A percentile compares a stretch with the other conserved stretches of the same genome.
These are phyloP conservation scores for Colletotrichum truncatum DNA, from an alignment of 2,329 filamentous ascomycete species.

Conservation along the genomic window DNA sequence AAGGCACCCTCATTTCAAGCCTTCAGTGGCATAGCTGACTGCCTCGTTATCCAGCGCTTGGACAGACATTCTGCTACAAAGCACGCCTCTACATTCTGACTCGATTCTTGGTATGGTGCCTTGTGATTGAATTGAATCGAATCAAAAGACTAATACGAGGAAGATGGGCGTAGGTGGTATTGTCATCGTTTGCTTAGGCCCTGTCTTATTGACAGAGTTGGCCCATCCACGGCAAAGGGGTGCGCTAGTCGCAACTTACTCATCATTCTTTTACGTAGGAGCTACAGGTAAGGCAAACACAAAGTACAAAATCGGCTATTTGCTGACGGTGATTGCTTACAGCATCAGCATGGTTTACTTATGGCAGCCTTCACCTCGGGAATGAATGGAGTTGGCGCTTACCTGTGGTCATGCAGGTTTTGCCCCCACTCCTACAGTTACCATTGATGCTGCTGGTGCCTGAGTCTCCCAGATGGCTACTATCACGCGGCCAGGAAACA, in stretches of 20 bases:
- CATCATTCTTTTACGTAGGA: conserved; percentile 1
- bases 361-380: neutral
- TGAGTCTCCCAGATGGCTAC: neutral
- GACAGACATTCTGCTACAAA: neutral
- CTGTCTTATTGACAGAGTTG: neutral
- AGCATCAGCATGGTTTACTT: neutral
- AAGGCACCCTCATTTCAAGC: neutral
- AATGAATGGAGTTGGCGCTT: neutral
- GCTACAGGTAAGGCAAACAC: neutral
- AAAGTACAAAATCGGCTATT: neutral
- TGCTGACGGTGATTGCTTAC: neutral
- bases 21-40: neutral
- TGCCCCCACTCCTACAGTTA: neutral
- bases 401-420: neutral
- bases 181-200: neutral
- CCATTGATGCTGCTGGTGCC: neutral
- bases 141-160: neutral
- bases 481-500: neutral
- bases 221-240: conserved; percentile 7
- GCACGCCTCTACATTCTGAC: neutral
- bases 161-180: neutral
- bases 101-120: neutral
- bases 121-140: neutral
- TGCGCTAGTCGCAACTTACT: neutral
- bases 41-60: neutral